phyloP scores from a whole-genome alignment of 2,329 filamentous ascomycete species.

The Myriangium duriaei region DNA sequence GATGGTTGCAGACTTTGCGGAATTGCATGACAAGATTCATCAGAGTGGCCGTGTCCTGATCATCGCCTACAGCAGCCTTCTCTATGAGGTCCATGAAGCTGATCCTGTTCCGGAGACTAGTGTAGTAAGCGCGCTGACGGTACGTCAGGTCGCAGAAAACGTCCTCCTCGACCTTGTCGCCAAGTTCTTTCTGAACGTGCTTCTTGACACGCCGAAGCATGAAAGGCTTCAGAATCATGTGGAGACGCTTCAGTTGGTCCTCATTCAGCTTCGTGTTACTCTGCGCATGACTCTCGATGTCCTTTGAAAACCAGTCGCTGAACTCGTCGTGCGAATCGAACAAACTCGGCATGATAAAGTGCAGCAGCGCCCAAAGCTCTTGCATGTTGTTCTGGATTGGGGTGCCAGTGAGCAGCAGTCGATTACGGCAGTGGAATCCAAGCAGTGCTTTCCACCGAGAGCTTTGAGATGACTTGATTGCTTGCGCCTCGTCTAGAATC shows the following conservation, averaged over 20 bases:
- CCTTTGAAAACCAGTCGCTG: conserved; percentile 88
- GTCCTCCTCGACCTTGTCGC: conserved; percentile 95
- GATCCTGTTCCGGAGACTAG: conserved; percentile 87
- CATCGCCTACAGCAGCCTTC: conserved; percentile 87
- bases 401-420: conserved; percentile 85
- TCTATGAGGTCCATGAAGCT: conserved; percentile 98
- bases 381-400: conserved; percentile 99
- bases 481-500: conserved; percentile 97
- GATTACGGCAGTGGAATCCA: conserved; percentile 88
- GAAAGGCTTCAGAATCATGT: conserved; percentile 98
- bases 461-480: conserved; percentile 95
- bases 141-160: conserved; percentile 96
- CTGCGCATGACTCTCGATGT: conserved; percentile 95
- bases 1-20: conserved; percentile 97
- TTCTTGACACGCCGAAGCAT: conserved; percentile 99
- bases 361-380: conserved; percentile 89
- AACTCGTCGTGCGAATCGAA: conserved; percentile 93
- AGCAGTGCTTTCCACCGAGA: conserved; percentile 94
- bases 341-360: conserved; percentile 99
- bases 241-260: conserved; percentile 87
- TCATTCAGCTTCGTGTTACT: conserved; percentile 99
- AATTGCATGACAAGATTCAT: conserved; percentile 99
- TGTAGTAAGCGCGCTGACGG: conserved; percentile 85
- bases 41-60: conserved; percentile 84
- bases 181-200: conserved; percentile 96